Evolutionary conservation across 2,329 filamentous ascomycete species (phyloP), one percentile per base, ranked within the genome.

Genomic region (Scedosporium apiospermum): DNA sequence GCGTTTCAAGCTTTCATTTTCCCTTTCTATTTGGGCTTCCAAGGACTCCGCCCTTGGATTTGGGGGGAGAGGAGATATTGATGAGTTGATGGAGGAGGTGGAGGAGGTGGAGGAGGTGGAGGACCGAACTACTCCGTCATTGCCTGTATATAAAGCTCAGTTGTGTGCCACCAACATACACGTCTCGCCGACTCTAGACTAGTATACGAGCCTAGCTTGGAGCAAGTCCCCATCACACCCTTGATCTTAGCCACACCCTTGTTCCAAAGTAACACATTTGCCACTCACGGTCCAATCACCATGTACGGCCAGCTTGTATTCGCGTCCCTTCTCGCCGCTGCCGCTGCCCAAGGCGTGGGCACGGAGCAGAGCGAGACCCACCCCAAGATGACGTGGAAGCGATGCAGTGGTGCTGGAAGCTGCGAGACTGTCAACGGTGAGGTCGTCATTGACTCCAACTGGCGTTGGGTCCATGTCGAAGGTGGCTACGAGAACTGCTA

Each of bases 391-490:
- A 75, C 71, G 62, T 79, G 76, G 73, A 70, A 78, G 66, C 71
- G 73, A 64, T 82, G 79, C 69, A 74, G 77, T 26, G 68, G 67
- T 7, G 71, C 68, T 27, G 74, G 76, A 41, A 73, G 72, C 53
- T 81, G 79, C 69, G 73, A 71, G 3, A 70, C 70, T 21, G 73
- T 78, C 64, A 70, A 70, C 59, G 77, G 75, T 46, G 75, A 75
- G 58, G 73, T 82, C 51, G 77, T 80, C 46, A 70, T 82, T 66
- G 80, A 82, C 66, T 66, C 79, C 51, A 55, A 55, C 51, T 83
- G 80, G 80, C 78, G 80, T 63, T 83, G 81, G 81, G 70, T 81
- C 38, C 79, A 82, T 70, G 67, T 69, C n/a, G 70, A 69, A 27
- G 67, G 66, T 18, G 72, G 72, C 57, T 73, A 68, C 65, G 75